These are phyloP conservation scores for Colletotrichum aenigma DNA, from an alignment of 2,329 filamentous ascomycete genomes.

Conservation along the genomic window DNA sequence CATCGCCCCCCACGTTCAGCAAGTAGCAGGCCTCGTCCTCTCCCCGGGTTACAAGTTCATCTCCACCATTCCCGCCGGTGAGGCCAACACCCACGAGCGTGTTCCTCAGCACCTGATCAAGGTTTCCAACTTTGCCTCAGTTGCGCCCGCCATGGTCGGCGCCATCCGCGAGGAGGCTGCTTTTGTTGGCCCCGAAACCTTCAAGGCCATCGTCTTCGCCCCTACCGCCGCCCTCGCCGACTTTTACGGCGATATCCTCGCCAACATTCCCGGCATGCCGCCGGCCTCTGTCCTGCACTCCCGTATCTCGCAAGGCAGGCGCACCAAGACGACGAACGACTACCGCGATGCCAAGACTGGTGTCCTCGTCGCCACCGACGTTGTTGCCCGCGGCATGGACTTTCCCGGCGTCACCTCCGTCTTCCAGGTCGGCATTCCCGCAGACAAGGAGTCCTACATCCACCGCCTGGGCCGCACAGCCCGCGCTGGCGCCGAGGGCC, in stretches of 20 bases:
- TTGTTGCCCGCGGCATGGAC: conserved; percentile 75
- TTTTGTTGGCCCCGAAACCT: conserved; percentile 46
- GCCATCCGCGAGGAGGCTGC: conserved; percentile 53
- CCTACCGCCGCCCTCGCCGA: conserved; percentile 61
- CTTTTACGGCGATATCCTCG: conserved; percentile 53
- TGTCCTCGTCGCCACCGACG: conserved; percentile 72
- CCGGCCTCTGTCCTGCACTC: conserved; percentile 52
- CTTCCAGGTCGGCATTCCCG: conserved; percentile 65
- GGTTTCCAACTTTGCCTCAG: conserved; percentile 72
- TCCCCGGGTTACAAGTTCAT: conserved; percentile 78
- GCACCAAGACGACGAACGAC: conserved; percentile 64
- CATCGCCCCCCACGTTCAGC: conserved; percentile 78
- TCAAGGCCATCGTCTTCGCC: conserved; percentile 88
- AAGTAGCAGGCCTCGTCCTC: conserved; percentile 72
- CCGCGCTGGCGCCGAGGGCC: conserved; percentile 66
- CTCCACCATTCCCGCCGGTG: conserved; percentile 77
- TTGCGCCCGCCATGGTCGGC: conserved; percentile 63
- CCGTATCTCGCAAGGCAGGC: conserved; percentile 53
- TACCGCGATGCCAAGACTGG: conserved; percentile 56
- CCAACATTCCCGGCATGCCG: conserved; percentile 42
- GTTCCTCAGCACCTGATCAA: conserved; percentile 76
- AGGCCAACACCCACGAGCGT: conserved; percentile 75
- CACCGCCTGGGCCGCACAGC: conserved; percentile 72
- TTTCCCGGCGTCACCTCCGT: conserved; percentile 73
- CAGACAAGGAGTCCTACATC: conserved; percentile 67